phyloP scores from a whole-genome alignment of 371 early-diverging fungal species.

The Zychaea mexicana region DNA sequence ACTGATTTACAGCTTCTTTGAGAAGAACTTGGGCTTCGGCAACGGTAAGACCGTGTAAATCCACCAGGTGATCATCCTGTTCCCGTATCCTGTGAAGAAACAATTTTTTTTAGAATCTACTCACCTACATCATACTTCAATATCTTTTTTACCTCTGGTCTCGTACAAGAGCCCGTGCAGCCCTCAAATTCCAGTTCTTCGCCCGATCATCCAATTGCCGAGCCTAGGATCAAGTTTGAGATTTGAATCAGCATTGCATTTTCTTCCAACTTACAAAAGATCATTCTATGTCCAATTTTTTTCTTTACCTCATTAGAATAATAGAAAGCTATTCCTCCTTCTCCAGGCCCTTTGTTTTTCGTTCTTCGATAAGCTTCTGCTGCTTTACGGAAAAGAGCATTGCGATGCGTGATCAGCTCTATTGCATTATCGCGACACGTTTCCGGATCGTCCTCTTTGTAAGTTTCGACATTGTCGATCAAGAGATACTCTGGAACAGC shows the following conservation, averaged over 20 bases:
- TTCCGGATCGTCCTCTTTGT: conserved; percentile 62
- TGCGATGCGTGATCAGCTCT: conserved; percentile 52
- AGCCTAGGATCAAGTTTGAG: conserved; percentile 27
- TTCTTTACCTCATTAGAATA: conserved; percentile 59
- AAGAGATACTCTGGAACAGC: conserved; percentile 47
- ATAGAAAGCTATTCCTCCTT: conserved; percentile 68
- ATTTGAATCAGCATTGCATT: too few relatives aligned
- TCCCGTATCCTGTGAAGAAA: conserved; percentile 36
- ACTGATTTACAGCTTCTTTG: conserved; percentile 61
- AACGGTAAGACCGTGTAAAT: conserved; percentile 72
- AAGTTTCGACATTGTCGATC: conserved; percentile 42
- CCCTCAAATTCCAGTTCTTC: conserved; percentile 73
- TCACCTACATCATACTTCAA: too few relatives aligned
- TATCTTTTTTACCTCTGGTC: conserved; percentile 38
- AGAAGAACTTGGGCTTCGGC: conserved; percentile 64
- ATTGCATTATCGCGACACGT: conserved; percentile 62
- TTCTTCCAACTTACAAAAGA: background rate
- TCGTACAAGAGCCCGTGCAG: conserved; percentile 67
- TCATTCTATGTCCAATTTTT: background rate
- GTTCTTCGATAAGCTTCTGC: conserved; percentile 54
- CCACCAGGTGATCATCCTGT: conserved; percentile 61
- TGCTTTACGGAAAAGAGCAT: conserved; percentile 68
- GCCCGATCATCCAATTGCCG: conserved; percentile 60
- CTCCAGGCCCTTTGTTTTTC: conserved; percentile 54
- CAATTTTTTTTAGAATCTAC: too few relatives aligned